A percentile compares a stretch with the other conserved stretches of the same genome.
Evolutionary conservation across 441 rosid genomes (phyloP).

Genomic region (Arabidopsis lyrata): DNA sequence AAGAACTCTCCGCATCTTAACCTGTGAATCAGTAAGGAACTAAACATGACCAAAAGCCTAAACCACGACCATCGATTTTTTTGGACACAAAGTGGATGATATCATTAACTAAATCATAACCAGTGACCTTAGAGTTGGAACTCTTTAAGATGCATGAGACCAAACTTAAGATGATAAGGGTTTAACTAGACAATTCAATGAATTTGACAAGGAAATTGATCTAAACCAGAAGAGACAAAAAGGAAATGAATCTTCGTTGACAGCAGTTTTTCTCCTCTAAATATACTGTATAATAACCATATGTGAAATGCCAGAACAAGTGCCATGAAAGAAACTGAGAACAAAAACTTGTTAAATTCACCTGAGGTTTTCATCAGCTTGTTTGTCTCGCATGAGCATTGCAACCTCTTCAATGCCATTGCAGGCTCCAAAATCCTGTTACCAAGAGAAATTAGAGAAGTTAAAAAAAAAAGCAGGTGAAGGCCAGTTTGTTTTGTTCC

Average conservation of each 20-base stretch:
- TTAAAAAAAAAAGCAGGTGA: not conserved
- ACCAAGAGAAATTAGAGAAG: not conserved
- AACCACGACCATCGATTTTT: not conserved
- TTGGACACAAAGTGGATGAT: no score
- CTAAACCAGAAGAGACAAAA: not conserved
- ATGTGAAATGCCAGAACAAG: not conserved
- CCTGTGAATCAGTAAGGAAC: slow-evolving; percentile 47
- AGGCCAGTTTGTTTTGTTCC: not conserved
- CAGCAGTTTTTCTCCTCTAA: not conserved
- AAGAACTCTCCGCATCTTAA: slow-evolving; percentile 96
- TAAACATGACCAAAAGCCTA: slow-evolving; percentile 10
- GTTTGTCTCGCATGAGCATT: slow-evolving; percentile 77
- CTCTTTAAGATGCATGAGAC: slow-evolving; percentile 1
- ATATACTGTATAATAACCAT: not conserved
- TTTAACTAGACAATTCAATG: slow-evolving; percentile 18
- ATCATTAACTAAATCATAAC: not conserved
- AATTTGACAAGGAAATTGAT: not conserved
- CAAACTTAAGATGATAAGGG: not conserved
- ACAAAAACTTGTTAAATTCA: slow-evolving; percentile 24
- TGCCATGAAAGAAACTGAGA: not conserved
- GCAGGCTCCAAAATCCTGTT: slow-evolving; percentile 82
- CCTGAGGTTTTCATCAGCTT: slow-evolving; percentile 94
- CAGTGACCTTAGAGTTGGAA: slow-evolving; percentile 2
- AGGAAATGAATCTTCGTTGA: slow-evolving; percentile 6
- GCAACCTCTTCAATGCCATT: slow-evolving; percentile 90